Percentiles rank a stretch among this genome's conserved stretches.
These are phyloP conservation scores for Apiospora koreana DNA, from an alignment of 2,329 filamentous ascomycete species.

Conservation along the genomic window DNA sequence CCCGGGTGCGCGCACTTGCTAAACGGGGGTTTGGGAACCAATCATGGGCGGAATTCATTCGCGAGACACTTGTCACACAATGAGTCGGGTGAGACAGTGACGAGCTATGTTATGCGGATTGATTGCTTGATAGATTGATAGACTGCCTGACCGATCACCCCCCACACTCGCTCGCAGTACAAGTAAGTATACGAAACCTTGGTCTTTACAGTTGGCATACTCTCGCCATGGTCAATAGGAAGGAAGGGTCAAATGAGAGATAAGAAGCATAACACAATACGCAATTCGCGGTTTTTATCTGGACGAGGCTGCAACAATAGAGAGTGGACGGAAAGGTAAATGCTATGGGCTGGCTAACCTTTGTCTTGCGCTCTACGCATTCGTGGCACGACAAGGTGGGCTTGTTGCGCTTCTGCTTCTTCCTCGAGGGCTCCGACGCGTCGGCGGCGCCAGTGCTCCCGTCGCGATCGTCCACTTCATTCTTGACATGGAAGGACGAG, in stretches of 20 bases:
- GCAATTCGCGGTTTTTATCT: not conserved
- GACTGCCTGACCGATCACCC: not conserved
- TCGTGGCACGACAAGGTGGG: slow-evolving; percentile 78
- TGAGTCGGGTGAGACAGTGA: not conserved
- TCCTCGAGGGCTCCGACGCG: slow-evolving; percentile 46
- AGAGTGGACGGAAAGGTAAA: not conserved
- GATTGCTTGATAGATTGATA: not conserved
- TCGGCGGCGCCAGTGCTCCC: slow-evolving; percentile 21
- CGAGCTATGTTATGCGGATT: not conserved
- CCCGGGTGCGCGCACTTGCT: not conserved
- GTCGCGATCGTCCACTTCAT: slow-evolving; percentile 13
- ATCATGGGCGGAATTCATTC: not conserved
- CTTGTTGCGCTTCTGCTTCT: slow-evolving; percentile 84
- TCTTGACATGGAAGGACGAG: slow-evolving; percentile 9
- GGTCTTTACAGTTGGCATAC: not conserved
- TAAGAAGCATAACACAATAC: not conserved
- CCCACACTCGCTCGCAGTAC: not conserved
- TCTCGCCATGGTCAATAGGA: not conserved
- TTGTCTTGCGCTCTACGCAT: slow-evolving; percentile 82
- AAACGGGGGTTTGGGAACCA: not conserved
- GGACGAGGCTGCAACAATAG: not conserved
- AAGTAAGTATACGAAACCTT: not conserved
- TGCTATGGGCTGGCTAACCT: slow-evolving; percentile 47
- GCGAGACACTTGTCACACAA: slow-evolving; percentile 2
- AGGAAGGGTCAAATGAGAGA: not conserved